A percentile compares a stretch with the other conserved stretches of the same genome.
Evolutionary conservation across 1,284 basidiomycete species (phyloP).

Genomic region (Tranzscheliella williamsii): DNA sequence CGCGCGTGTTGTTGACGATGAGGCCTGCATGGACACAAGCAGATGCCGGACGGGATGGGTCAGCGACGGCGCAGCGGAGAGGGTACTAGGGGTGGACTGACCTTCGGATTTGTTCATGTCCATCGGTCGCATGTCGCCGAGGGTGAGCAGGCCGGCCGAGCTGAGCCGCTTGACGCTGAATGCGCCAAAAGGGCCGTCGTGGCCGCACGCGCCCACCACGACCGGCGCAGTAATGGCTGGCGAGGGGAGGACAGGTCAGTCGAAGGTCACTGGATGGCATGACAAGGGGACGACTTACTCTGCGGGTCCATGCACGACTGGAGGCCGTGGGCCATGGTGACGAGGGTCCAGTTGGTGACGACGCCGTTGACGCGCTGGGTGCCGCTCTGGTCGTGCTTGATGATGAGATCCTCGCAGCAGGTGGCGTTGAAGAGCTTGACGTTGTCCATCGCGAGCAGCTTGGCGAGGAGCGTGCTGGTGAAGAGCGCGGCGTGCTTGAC

Average conservation of each 20-base stretch:
- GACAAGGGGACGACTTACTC: constrained; percentile 65
- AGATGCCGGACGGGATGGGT: neutral
- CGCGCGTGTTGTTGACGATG: constrained; percentile 69
- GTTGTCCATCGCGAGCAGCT: constrained; percentile 71
- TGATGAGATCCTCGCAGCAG: constrained; percentile 59
- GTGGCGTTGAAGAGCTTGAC: constrained; percentile 66
- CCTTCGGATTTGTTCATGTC: constrained; percentile 55
- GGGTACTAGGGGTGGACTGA: constrained; percentile 3
- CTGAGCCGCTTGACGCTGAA: constrained; percentile 82
- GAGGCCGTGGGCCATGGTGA: constrained; percentile 71
- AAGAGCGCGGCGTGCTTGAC: constrained; percentile 63
- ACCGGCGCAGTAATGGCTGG: constrained; percentile 65
- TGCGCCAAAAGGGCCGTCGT: constrained; percentile 83
- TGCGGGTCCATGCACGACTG: constrained; percentile 84
- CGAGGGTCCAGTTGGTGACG: constrained; percentile 83
- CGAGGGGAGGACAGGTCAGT: constrained; percentile 1
- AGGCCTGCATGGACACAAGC: constrained; percentile 12
- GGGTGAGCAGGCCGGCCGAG: constrained; percentile 73
- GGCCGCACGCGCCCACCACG: constrained; percentile 68
- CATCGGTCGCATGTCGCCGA: constrained; percentile 74
- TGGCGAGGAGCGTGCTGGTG: constrained; percentile 76
- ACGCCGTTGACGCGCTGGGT: constrained; percentile 76
- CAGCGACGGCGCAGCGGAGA: neutral
- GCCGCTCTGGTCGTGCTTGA: constrained; percentile 51
- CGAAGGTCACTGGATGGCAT: neutral